A percentile compares a stretch with the other conserved stretches of the same genome.
Conservation (phyloP, 2,329 filamentous ascomycete genomes). For the Fusarium pseudocircinatum region DNA sequence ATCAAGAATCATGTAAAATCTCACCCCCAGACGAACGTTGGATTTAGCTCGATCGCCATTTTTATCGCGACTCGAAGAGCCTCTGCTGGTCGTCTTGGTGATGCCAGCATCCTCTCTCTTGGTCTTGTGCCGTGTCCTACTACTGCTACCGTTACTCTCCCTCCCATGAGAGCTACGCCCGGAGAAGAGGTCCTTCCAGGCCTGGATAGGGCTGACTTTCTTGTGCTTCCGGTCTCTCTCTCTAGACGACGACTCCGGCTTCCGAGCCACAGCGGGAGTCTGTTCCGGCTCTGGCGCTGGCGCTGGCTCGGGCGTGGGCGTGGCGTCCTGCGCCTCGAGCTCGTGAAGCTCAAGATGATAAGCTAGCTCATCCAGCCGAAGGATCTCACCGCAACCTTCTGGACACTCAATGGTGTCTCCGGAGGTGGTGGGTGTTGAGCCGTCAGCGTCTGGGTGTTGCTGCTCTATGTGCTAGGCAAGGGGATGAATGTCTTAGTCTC, state of each 20-base stretch:
- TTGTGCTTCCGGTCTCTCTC: constrained; percentile 21
- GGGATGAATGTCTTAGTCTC: constrained; percentile 22
- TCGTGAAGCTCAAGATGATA: constrained; percentile 42
- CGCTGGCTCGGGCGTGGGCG: constrained; percentile 22
- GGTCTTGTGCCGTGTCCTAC: constrained; percentile 35
- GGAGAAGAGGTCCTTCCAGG: constrained; percentile 38
- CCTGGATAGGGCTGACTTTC: constrained; percentile 30
- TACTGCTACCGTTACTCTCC: constrained; percentile 26
- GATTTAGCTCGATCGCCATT: constrained; percentile 14
- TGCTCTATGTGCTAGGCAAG: constrained; percentile 43
- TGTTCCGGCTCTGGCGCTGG: constrained; percentile 19
- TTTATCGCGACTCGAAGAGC: neutral
- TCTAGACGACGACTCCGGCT: constrained; percentile 10
- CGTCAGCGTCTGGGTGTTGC: constrained; percentile 38
- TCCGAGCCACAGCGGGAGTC: constrained; percentile 10
- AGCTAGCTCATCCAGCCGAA: constrained; percentile 36
- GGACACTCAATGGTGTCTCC: constrained; percentile 31
- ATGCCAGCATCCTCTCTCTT: constrained; percentile 34
- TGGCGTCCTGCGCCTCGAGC: constrained; percentile 35
- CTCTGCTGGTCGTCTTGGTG: neutral
- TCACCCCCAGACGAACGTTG: constrained; percentile 35
- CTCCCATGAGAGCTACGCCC: constrained; percentile 5
- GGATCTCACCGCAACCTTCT: constrained; percentile 65
- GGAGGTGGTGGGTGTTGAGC: constrained; percentile 16
- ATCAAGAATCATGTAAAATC: neutral